Evolutionary conservation across 2,329 filamentous ascomycete genomes (phyloP).

Genomic region (Alternaria metachromatica): DNA sequence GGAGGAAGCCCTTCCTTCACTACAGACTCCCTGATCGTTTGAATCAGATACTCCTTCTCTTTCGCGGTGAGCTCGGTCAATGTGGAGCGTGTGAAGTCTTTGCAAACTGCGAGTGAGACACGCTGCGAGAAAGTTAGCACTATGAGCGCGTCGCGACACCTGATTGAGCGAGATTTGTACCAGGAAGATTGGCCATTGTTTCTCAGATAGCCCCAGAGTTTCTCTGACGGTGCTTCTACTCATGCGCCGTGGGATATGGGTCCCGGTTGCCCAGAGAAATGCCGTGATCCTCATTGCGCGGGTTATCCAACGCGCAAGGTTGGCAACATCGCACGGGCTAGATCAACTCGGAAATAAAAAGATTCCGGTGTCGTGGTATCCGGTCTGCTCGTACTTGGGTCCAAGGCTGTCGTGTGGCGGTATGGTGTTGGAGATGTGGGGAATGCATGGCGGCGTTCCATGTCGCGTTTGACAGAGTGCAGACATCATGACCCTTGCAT

Average conservation of each 20-base stretch:
- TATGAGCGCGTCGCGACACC: background rate
- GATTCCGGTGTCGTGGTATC: background rate
- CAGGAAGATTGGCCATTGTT: slow-evolving; percentile 9
- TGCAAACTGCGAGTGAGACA: slow-evolving; percentile 6
- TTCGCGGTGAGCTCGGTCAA: background rate
- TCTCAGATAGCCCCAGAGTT: slow-evolving; percentile 2
- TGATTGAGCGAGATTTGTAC: background rate
- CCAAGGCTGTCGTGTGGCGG: background rate
- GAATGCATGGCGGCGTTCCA: background rate
- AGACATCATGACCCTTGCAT: background rate
- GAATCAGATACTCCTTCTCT: background rate
- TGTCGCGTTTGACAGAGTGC: background rate
- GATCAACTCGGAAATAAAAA: background rate
- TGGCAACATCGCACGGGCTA: background rate
- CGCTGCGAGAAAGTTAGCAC: slow-evolving; percentile 1
- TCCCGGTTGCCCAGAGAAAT: background rate
- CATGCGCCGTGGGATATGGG: slow-evolving; percentile 1
- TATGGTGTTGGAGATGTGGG: background rate
- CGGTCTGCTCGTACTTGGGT: background rate
- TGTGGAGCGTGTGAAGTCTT: background rate
- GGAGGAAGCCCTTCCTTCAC: background rate
- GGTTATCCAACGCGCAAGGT: background rate
- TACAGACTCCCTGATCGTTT: background rate
- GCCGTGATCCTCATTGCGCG: slow-evolving; percentile 7
- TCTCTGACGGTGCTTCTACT: background rate